Percentiles rank a stretch among this genome's conserved stretches.
Evolutionary conservation across 2,329 filamentous ascomycete genomes (phyloP).

Genomic region (Phaeoacremonium minimum): DNA sequence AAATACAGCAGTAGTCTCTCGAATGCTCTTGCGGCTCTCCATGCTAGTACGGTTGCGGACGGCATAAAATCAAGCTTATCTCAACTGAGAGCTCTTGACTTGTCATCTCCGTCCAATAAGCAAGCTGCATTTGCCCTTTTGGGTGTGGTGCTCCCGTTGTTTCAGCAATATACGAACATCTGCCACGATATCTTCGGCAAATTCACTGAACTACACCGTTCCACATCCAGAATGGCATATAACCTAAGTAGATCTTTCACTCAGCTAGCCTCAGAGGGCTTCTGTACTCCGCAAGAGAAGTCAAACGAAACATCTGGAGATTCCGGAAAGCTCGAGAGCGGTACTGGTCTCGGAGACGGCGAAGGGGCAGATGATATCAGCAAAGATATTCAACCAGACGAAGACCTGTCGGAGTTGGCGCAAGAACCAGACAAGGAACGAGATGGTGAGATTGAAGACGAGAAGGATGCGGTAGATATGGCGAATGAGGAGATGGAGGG

Average conservation of each 20-base stretch:
- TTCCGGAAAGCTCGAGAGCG: conserved; percentile 78
- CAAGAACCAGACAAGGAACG: conserved; percentile 72
- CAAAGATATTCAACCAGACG: conserved; percentile 91
- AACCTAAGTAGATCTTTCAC: conserved; percentile 73
- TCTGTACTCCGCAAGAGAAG: conserved; percentile 85
- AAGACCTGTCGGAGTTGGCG: conserved; percentile 87
- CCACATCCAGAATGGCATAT: conserved; percentile 70
- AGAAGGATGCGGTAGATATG: conserved; percentile 87
- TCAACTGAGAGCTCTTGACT: conserved; percentile 26
- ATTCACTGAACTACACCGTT: conserved; percentile 61
- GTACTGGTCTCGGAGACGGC: conserved; percentile 90
- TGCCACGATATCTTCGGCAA: conserved; percentile 54
- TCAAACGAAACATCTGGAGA: conserved; percentile 65
- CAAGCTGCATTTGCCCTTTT: conserved; percentile 52
- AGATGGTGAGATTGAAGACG: conserved; percentile 65
- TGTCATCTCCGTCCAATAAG: conserved; percentile 33
- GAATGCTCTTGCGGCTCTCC: conserved; percentile 53
- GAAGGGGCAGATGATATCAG: conserved; percentile 96
- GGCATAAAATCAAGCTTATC: conserved; percentile 32
- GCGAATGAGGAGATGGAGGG: conserved; percentile 89
- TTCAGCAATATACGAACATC: conserved; percentile 67
- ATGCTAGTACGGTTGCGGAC: conserved; percentile 48
- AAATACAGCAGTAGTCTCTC: conserved; percentile 48
- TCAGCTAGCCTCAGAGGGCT: conserved; percentile 77
- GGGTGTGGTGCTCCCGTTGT: conserved; percentile 61